Base-by-base conservation (phyloP, 495 filamentous ascomycete species). In the Penicillium lagena region DNA sequence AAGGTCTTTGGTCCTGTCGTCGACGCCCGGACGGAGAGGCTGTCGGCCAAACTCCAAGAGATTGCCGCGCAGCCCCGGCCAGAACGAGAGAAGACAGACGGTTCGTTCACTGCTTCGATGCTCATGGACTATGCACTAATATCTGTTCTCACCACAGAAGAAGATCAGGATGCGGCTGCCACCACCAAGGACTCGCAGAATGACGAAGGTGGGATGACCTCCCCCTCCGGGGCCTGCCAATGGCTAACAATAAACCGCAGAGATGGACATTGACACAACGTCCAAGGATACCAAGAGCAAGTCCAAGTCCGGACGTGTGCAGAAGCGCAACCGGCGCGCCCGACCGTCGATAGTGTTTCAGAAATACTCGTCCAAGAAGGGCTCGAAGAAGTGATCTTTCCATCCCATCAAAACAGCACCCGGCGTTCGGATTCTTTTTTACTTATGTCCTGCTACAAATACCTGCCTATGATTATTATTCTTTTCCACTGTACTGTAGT, bases 1-100 rank as follows among this genome's bases (percentile, higher is more conserved):
- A 82, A 74, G 41, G 80, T 95, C 46, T 95, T 94, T 60, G 83
- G 80, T 0, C 90, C 90, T 9, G 77, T 81, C 35, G 87, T 89
- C 55, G 62, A 73, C 54, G 89, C 84, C 32, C 77, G 90, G 41
- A 82, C 78, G 35, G 80, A 86, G 61, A 79, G 90, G 52, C 76
- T 95, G 12, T 85, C 86, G 2, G 83, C 85, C 40, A 94, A 88
- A 59, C 69, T 95, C 14, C 70, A 87, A 51, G 85, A 89, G 53
- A 60, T 93, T 45, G 83, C 81, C 9, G 67, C 79, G 12, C 78
- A 87, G 57, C 81, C 87, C 17, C 85, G 60, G 15, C 57, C 64
- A 15, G 43, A 55, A 17, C 33, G 56, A n/a, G 42, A 51, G 35
- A 66, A 63, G 29, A 30, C 47, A 22, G 22, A 22, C 22, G 22